Base-by-base conservation (phyloP, 192 early-diverging fungal genomes). In the Podila clonocystis region DNA sequence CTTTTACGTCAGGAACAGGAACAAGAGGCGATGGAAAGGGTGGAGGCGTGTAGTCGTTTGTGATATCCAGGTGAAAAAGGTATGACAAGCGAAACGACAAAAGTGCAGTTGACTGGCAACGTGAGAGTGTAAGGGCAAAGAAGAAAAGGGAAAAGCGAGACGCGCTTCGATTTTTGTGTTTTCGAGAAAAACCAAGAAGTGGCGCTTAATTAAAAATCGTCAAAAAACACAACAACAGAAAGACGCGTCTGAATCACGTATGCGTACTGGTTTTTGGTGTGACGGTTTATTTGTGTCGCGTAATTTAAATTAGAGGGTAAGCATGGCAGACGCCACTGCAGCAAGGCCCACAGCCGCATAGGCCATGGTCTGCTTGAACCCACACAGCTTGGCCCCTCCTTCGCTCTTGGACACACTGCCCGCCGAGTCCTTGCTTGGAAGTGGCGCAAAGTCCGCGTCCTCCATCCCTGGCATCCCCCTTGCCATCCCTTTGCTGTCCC, bases 381-480 rank as follows among this genome's bases (percentile, higher is more conserved):
- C 63, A 30, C 28, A 28, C 45, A 48, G 48, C 5, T 24, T 28
- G 11, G 7, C 13, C 38, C 45, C 34, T 50, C 49, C 29, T 31
- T 50, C 8, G 26, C n/a, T 55, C n/a, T 2, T 55, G 20, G 52
- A 20, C n/a, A n/a, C 52, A 55, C n/a, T 55, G 0, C 52, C 30
- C 24, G 59, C 28, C 0, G 17, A n/a, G n/a, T n/a, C n/a, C n/a
- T n/a, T n/a, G n/a, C n/a, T n/a, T n/a, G 26, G n/a, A 17, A 17
- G n/a, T 26, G 50, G 17, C 20, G 28, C 65, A 28, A 64, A 79
- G 20, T 79, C 75, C 41, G 70, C 64, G 12, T 72, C 75, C 29
- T 66, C 63, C 75, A 79, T 79, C 4, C 75, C 75, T 3, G 58
- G 57, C 68, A 78, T 78, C 20, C 75, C 75, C 33, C 55, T 50